Percentiles rank a stretch among this genome's conserved stretches.
Conservation (phyloP, 345 rosid genomes). For the Noccaea bulbosa region DNA sequence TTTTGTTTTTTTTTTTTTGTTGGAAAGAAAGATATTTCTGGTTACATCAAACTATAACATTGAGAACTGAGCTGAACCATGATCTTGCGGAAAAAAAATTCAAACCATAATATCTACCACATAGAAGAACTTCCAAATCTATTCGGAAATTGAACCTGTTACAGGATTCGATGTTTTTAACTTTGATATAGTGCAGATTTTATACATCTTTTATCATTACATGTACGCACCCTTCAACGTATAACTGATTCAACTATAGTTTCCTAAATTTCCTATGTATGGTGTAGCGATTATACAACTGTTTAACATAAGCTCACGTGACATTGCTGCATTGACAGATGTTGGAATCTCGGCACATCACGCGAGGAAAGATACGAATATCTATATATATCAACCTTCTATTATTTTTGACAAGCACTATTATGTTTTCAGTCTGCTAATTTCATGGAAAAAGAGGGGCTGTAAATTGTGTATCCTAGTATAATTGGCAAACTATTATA, state of each 20-base stretch:
- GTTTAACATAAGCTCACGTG: constrained; percentile 28
- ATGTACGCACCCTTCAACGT: neutral
- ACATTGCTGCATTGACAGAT: constrained; percentile 34
- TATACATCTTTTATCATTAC: constrained; percentile 21
- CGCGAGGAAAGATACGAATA: constrained; percentile 34
- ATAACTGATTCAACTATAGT: neutral
- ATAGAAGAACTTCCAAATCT: constrained; percentile 26
- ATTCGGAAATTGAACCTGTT: constrained; percentile 16
- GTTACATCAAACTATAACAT: constrained; percentile 6
- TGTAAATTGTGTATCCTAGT: neutral
- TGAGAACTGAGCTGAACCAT: constrained; percentile 7
- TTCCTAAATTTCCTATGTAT: neutral
- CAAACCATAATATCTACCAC: constrained; percentile 15
- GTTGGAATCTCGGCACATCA: constrained; percentile 39
- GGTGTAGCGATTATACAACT: neutral
- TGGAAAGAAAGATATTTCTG: neutral
- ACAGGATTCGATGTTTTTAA: constrained; percentile 27
- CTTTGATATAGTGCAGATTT: constrained; percentile 1
- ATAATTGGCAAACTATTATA: neutral
- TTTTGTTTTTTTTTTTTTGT: neutral
- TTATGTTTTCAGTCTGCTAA: neutral
- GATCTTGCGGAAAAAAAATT: neutral
- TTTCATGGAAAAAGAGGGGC: neutral
- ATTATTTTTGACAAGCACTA: neutral
- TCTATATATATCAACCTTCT: neutral